Evolutionary conservation across 805 yeast genomes (phyloP).

Genomic region (Monosporozyma solicola): DNA sequence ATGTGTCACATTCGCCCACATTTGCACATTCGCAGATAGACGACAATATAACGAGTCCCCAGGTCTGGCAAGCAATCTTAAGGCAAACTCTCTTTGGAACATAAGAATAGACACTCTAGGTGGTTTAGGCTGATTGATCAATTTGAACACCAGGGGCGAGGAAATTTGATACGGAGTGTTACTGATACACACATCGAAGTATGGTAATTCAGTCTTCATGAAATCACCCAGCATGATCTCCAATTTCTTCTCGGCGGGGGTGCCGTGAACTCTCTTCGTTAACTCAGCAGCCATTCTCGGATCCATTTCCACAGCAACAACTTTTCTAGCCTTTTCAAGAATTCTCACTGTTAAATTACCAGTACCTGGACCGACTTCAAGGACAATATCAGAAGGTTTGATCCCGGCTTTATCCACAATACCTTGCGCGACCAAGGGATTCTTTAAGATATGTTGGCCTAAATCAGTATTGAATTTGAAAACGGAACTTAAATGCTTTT

Average conservation of each 20-base stretch:
- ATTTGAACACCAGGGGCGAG: constrained; percentile 89
- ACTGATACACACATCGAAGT: constrained; percentile 91
- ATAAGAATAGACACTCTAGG: constrained; percentile 91
- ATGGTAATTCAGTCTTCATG: constrained; percentile 90
- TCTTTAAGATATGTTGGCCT: constrained; percentile 94
- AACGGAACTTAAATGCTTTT: constrained; percentile 60
- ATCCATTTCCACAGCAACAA: constrained; percentile 96
- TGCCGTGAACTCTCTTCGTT: constrained; percentile 94
- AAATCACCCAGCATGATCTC: constrained; percentile 92
- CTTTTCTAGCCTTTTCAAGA: constrained; percentile 84
- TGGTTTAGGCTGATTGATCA: constrained; percentile 83
- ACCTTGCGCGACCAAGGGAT: constrained; percentile 95
- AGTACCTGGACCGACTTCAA: constrained; percentile 99
- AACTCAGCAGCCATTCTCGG: constrained; percentile 99
- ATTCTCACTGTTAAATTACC: constrained; percentile 94
- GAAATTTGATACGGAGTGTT: constrained; percentile 98
- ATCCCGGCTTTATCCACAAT: constrained; percentile 94
- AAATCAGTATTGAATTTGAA: constrained; percentile 94
- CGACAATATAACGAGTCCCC: constrained; percentile 94
- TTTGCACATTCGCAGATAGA: constrained; percentile 91
- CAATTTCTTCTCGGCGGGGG: constrained; percentile 84
- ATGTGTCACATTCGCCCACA: constrained; percentile 99
- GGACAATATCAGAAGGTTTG: constrained; percentile 82
- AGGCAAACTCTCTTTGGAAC: constrained; percentile 97
- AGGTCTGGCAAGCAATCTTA: constrained; percentile 87